Conservation (phyloP, 2,329 filamentous ascomycete genomes). For the Sordariomycetes sp. region DNA sequence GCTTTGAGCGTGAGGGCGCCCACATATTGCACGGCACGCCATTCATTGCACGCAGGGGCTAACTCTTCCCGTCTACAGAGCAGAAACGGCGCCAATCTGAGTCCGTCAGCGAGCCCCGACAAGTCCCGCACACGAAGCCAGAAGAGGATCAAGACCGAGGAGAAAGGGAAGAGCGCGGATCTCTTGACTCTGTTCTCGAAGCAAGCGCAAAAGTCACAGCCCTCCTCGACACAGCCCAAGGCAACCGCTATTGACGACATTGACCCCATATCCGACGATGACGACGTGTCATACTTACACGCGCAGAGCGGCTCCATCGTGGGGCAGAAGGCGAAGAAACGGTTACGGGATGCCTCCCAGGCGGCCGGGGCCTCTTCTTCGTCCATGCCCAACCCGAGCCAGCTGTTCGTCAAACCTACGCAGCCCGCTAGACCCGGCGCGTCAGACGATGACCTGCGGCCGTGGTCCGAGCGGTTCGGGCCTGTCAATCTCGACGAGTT, state of each 20-base stretch:
- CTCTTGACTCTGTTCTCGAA: constrained; percentile 50
- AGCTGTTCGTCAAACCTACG: constrained; percentile 39
- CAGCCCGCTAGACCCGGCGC: constrained; percentile 15
- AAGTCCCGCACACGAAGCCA: constrained; percentile 24
- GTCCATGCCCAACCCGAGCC: constrained; percentile 26
- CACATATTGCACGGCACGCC: background rate
- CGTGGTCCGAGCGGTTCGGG: constrained; percentile 82
- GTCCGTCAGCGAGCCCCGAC: constrained; percentile 33
- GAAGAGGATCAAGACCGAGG: constrained; percentile 32
- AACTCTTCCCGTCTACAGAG: background rate
- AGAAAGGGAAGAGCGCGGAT: constrained; percentile 44
- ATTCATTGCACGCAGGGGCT: background rate
- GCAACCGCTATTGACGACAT: constrained; percentile 32
- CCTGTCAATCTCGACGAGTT: constrained; percentile 70
- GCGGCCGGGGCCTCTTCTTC: constrained; percentile 7
- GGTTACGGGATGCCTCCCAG: constrained; percentile 26
- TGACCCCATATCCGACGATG: constrained; percentile 50
- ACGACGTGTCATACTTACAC: constrained; percentile 41
- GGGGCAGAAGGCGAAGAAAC: constrained; percentile 43
- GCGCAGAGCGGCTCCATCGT: constrained; percentile 42
- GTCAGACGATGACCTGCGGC: constrained; percentile 48
- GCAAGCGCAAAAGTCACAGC: constrained; percentile 40
- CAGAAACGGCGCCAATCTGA: constrained; percentile 15
- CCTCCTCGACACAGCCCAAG: constrained; percentile 6
- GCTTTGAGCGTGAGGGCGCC: background rate